Evolutionary conservation across 108 stramenopile species (phyloP).

Genomic region (Conticribra guillardii): DNA sequence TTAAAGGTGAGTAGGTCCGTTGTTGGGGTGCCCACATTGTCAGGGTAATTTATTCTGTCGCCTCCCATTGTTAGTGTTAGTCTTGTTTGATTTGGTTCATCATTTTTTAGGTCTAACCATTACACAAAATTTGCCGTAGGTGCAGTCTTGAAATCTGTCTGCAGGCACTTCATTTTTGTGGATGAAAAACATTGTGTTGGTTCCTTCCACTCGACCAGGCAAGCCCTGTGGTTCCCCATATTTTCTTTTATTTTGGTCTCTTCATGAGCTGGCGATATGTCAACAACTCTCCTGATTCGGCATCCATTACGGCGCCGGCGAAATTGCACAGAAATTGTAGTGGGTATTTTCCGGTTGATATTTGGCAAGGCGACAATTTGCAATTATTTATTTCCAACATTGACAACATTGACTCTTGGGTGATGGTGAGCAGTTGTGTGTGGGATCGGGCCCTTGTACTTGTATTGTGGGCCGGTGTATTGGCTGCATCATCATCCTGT

Average conservation of each 20-base stretch:
- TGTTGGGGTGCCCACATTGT: slow-evolving; percentile 23
- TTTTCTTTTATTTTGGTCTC: slow-evolving; percentile 7
- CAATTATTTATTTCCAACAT: neutral
- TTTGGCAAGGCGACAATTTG: neutral
- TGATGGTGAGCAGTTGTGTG: too few relatives aligned
- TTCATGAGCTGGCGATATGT: slow-evolving; percentile 27
- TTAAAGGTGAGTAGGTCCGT: slow-evolving; percentile 43
- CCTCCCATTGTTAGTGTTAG: too few relatives aligned
- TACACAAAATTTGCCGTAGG: slow-evolving; percentile 35
- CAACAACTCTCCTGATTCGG: slow-evolving; percentile 18
- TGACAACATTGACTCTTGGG: too few relatives aligned
- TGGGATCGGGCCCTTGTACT: too few relatives aligned
- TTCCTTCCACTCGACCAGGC: too few relatives aligned
- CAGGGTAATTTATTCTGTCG: too few relatives aligned
- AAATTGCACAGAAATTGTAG: too few relatives aligned
- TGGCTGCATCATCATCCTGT: too few relatives aligned
- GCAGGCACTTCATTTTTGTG: slow-evolving; percentile 13
- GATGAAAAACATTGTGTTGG: slow-evolving; percentile 15
- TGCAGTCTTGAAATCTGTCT: slow-evolving; percentile 9
- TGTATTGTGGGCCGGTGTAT: too few relatives aligned
- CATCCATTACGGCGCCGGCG: slow-evolving; percentile 16
- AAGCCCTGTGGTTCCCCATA: neutral
- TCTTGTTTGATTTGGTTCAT: too few relatives aligned
- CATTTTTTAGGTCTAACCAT: slow-evolving; percentile 25
- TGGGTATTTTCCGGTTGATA: neutral